Base-by-base conservation (phyloP, 805 yeast species). In the Candida quercuum region DNA sequence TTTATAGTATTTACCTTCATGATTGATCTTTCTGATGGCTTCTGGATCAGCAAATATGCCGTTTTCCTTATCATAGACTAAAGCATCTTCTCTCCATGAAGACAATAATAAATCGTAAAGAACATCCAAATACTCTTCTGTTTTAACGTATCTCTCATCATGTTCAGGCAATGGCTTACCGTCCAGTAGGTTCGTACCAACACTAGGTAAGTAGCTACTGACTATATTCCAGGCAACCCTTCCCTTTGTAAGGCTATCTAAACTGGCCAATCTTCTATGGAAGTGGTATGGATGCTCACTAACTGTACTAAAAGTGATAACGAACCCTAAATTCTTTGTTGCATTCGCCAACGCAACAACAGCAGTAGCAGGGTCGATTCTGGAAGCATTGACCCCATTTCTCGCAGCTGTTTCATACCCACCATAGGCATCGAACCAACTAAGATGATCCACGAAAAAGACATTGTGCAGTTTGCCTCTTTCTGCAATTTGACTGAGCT, bases 171-270 rank as follows among this genome's bases (percentile, higher is more conserved):
- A 54, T 3, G 48, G 39, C 17, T 54, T 57, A 5, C 59, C 60
- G 37, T 64, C 64, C 19, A 63, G 47, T 17, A 62, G 45, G 39
- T 64, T 62, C 40, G 60, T 48, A 6, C 70, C 62, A 4, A 70
- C 69, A 46, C 66, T 60, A 36, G 65, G 67, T 35, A 65, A 47
- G 35, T 66, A 64, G 4, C 69, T 61, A 8, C 67, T 57, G 24
- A 66, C 72, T 15, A 66, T 59, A 42, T 66, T 66, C 72, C 72
- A 66, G 16, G 70, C 72, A 36, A 66, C 47, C 39, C 72, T 54
- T 8, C 72, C 72, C 11, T 55, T 54, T 6, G 69, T 59, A 35
- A 66, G 56, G 32, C 64, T 66, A 40, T 66, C 71, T 32, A 66
- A 51, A 1, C 72, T 63, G 5, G 68, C 64, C 28, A 64, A 40